Base-by-base conservation (phyloP, 768 basidiomycete species). In the Collybia sordida region DNA sequence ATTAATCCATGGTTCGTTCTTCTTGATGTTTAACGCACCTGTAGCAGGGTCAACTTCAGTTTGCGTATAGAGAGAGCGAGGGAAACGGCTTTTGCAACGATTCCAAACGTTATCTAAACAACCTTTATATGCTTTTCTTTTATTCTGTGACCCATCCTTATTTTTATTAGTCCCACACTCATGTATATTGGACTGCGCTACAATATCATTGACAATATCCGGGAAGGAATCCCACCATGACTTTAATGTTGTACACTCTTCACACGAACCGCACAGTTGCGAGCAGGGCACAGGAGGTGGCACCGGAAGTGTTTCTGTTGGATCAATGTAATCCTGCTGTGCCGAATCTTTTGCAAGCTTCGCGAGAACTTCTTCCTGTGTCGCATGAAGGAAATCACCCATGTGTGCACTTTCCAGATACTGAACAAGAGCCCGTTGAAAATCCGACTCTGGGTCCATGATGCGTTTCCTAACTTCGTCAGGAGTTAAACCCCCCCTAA, bases 1-100 rank as follows among this genome's bases (percentile, higher is more conserved):
- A 49, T 78, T 78, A 0, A 77, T 51, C 69, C 57, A 61, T 4
- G 61, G 37, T 46, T 77, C 72, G 3, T 36, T 4, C 41, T 66
- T 59, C 60, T 64, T 61, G 49, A 63, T 42, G 50, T 52, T 11
- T 22, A 56, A 41, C 53, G 42, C 14, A 8, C 62, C 71, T 22
- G 67, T 61, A 0, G 25, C 27, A 1, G 59, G 25, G 42, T 64
- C 63, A 6, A 63, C 40, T 7, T 46, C 50, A 1, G 50, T 50
- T 6, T 55, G 15, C 2, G n/a, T 1, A 17, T 47, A 9, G 0
- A 58, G 27, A 3, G 46, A 28, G 27, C 62, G 37, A 8, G 70
- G 70, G 56, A 68, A 70, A 2, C 66, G 48, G 1, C 59, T 56
- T 36, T 57, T 56, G 46, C 69, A 71, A 24, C 47, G 45, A 22